A percentile compares a stretch with the other conserved stretches of the same genome.
Conservation (phyloP, 2,329 filamentous ascomycete genomes). For the Corinectria fuckeliana region DNA sequence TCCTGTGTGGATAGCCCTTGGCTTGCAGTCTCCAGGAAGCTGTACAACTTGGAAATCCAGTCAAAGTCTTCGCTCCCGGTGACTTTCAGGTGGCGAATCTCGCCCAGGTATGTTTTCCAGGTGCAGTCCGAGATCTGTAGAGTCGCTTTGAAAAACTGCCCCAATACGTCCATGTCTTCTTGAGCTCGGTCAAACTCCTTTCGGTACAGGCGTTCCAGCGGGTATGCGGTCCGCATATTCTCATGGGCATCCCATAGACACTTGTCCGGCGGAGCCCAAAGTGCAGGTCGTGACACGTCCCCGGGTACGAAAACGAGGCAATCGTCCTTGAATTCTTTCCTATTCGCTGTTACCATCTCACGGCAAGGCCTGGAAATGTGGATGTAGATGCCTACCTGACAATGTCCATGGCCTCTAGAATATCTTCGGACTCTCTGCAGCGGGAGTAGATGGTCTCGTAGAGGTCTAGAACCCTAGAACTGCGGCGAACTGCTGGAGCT, state of each 20-base stretch:
- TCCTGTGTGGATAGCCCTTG: not conserved
- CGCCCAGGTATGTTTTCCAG: constrained; percentile 24
- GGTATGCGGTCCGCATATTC: constrained; percentile 26
- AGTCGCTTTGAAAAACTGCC: constrained; percentile 25
- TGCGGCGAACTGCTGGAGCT: constrained; percentile 5
- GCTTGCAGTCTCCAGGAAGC: not conserved
- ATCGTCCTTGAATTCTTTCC: constrained; percentile 1
- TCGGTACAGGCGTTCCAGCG: constrained; percentile 24
- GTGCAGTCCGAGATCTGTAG: constrained; percentile 19
- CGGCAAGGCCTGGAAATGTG: too few relatives aligned
- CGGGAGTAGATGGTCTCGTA: constrained; percentile 27
- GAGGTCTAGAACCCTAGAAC: constrained; percentile 21
- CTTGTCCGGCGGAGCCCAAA: constrained; percentile 12
- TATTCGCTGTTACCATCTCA: not conserved
- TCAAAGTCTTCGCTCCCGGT: constrained; percentile 23
- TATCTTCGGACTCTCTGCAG: constrained; percentile 22
- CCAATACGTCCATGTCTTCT: constrained; percentile 18
- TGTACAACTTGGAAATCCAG: constrained; percentile 23
- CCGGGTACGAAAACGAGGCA: constrained; percentile 23
- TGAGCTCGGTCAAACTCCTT: constrained; percentile 6
- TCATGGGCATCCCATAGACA: constrained; percentile 27
- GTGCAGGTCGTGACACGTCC: not conserved
- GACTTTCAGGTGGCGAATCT: constrained; percentile 23
- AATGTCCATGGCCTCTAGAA: constrained; percentile 3
- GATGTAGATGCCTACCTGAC: constrained; percentile 11